Base-by-base conservation (phyloP, 176 grass and related monocot genomes). In the Oryza glaberrima region DNA sequence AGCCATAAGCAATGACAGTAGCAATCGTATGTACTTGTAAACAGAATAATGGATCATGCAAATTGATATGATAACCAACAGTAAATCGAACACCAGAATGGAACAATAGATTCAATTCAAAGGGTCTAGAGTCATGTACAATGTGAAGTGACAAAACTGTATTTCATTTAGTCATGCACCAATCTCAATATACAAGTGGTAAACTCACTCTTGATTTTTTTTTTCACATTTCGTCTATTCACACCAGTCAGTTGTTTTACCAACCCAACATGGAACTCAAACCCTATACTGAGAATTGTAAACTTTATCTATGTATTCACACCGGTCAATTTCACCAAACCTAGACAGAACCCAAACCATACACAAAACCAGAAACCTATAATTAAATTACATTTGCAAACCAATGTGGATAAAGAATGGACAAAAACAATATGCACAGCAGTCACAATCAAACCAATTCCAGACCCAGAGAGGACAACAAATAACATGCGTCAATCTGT, bases 381-480 rank as follows among this genome's bases (percentile, higher is more conserved):
- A 80, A 46, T 45, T 67, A 78, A 35, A 25, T 41, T 71, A 72
- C 23, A 81, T 35, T 5, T 28, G 49, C 45, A 82, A 67, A 49
- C 64, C n/a, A 48, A 17, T 35, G 10, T 41, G 40, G 51, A 69
- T 3, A 73, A 73, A 72, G 20, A 89, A 80, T 51, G 87, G 65
- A 70, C 52, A 82, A 78, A 82, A 86, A 20, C n/a, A 47, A 40
- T 73, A 86, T 78, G 73, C 79, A 86, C 88, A 82, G 44, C n/a
- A 20, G 16, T 81, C 66, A 73, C 66, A 77, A 72, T 22, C 44
- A 67, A 61, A 60, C 60, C 72, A 82, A 3, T 2, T 73, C 45
- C 70, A 38, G 5, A 7, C 5, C 36, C 36, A 38, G 36, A 38
- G 36, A 38, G 36, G 36, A 38, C 36, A 38, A 38, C 5, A 0